These are phyloP conservation scores for Adenanthera pavonina DNA, from an alignment of 306 rosid genomes.

Conservation along the genomic window DNA sequence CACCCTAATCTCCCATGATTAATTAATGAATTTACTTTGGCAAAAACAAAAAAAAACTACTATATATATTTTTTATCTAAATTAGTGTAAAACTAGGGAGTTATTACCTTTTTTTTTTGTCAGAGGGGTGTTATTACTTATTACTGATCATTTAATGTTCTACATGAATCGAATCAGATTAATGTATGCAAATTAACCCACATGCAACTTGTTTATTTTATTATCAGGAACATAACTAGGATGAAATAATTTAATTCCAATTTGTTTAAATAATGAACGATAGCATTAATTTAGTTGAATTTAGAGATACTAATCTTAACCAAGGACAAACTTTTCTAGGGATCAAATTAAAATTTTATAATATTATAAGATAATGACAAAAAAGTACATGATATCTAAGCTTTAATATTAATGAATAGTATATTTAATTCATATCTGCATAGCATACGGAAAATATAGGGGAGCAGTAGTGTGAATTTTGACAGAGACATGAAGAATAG, in stretches of 20 bases:
- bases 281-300: background rate
- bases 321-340: background rate
- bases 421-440: no score
- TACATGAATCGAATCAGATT: background rate
- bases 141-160: background rate
- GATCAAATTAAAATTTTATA: background rate
- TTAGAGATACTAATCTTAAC: background rate
- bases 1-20: no score
- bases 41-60: no score
- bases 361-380: background rate
- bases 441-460: no score
- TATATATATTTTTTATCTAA: background rate
- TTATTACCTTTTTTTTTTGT: background rate
- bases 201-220: background rate
- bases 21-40: no score
- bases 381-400: no score
- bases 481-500: background rate
- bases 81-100: background rate
- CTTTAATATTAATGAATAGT: no score
- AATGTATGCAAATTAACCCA: background rate
- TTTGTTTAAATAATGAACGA: background rate
- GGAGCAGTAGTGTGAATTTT: background rate
- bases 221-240: background rate
- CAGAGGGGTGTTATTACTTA: background rate
- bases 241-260: background rate